A percentile compares a stretch with the other conserved stretches of the same genome.
Evolutionary conservation across 1,284 basidiomycete genomes (phyloP).

Genomic region (Erythrobasidium hasegawianum): DNA sequence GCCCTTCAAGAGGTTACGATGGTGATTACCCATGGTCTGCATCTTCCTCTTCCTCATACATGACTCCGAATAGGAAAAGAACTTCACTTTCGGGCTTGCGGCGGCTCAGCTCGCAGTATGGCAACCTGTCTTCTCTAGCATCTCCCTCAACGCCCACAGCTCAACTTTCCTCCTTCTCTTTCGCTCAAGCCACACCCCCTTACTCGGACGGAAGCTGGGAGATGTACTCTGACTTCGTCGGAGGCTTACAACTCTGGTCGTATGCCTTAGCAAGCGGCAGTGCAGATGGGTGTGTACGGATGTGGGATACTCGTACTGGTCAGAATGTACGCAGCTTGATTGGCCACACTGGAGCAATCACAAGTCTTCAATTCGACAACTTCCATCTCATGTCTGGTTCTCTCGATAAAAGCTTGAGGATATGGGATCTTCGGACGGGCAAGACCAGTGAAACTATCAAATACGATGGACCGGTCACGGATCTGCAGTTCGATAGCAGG

Average conservation of each 20-base stretch:
- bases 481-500: constrained; percentile 85
- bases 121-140: constrained; percentile 23
- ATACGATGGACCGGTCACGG: constrained; percentile 86
- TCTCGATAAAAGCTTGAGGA: constrained; percentile 87
- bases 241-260: constrained; percentile 97
- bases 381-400: constrained; percentile 85
- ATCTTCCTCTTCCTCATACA: constrained; percentile 27
- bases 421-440: constrained; percentile 95
- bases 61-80: constrained; percentile 29
- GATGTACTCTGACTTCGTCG: constrained; percentile 94
- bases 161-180: constrained; percentile 9
- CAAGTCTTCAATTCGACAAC: constrained; percentile 95
- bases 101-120: constrained; percentile 31
- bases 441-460: constrained; percentile 80
- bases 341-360: constrained; percentile 91
- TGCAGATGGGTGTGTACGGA: constrained; percentile 91
- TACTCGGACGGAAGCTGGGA: constrained; percentile 85
- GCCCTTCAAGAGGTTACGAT: constrained; percentile 15
- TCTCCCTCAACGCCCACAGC: constrained; percentile 23
- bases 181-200: constrained; percentile 53
- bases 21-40: constrained; percentile 25
- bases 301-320: constrained; percentile 99
- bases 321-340: constrained; percentile 90
- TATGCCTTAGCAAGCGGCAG: constrained; percentile 95
- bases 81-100: constrained; percentile 32